Evolutionary conservation across 2,329 filamentous ascomycete genomes (phyloP).

Genomic region (Microdochium paspali): DNA sequence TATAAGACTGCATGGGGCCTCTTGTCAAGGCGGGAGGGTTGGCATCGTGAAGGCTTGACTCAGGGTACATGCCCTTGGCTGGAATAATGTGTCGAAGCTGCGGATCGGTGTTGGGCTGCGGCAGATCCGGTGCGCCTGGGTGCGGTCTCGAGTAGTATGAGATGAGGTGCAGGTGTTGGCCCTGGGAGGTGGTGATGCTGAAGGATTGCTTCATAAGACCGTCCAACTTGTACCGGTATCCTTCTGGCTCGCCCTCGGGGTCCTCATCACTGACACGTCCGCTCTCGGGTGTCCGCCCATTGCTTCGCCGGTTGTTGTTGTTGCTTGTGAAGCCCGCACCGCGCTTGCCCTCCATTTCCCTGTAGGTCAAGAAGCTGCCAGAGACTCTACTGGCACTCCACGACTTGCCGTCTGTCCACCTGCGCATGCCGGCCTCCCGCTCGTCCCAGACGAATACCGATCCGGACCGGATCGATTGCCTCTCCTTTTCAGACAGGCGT

Average conservation of each 20-base stretch:
- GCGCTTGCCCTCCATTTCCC: constrained; percentile 98
- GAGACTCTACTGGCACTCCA: constrained; percentile 98
- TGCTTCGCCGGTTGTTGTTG: constrained; percentile 43
- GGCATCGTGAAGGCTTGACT: constrained; percentile 83
- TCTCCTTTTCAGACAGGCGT: constrained; percentile 89
- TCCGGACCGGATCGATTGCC: constrained; percentile 89
- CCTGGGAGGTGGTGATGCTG: constrained; percentile 84
- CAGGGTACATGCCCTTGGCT: constrained; percentile 91
- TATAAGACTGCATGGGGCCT: constrained; percentile 52
- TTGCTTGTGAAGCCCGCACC: constrained; percentile 66
- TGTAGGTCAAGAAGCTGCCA: constrained; percentile 92
- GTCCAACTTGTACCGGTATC: constrained; percentile 90
- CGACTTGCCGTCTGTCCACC: constrained; percentile 98
- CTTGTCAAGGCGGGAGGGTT: constrained; percentile 74
- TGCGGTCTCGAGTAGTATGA: constrained; percentile 88
- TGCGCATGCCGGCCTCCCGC: constrained; percentile 91
- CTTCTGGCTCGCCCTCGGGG: constrained; percentile 76
- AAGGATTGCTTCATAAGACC: constrained; percentile 99
- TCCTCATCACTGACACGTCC: constrained; percentile 76
- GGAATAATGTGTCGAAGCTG: constrained; percentile 74
- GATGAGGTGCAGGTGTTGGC: constrained; percentile 93
- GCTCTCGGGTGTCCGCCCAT: constrained; percentile 75
- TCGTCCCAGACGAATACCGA: constrained; percentile 99
- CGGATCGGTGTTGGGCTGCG: constrained; percentile 75
- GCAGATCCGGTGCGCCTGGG: constrained; percentile 60